Evolutionary conservation across 129 eudicot species (phyloP).

Genomic region (Saussurea involucrata): DNA sequence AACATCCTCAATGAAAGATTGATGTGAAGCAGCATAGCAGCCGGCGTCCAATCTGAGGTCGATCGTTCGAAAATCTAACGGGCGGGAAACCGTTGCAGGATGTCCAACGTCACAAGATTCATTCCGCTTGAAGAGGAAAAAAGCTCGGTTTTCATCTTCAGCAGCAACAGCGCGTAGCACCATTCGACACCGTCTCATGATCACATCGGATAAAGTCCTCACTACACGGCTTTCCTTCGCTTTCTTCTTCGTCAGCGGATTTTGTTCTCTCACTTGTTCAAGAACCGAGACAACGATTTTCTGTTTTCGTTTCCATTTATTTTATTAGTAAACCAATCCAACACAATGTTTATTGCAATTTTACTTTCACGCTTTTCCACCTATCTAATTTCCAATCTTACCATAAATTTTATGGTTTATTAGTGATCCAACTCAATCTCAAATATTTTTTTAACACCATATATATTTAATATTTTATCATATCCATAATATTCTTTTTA

Average conservation of each 20-base stretch:
- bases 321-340: too few relatives aligned
- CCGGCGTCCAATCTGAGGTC: constrained; percentile 88
- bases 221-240: constrained; percentile 46
- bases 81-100: constrained; percentile 76
- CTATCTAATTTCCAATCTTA: too few relatives aligned
- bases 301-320: constrained; percentile 37
- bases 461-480: too few relatives aligned
- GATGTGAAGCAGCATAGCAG: constrained; percentile 70
- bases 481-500: too few relatives aligned
- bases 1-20: constrained; percentile 90
- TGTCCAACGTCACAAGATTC: constrained; percentile 68
- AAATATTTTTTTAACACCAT: too few relatives aligned
- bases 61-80: constrained; percentile 86
- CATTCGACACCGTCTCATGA: constrained; percentile 78
- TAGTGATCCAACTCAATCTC: too few relatives aligned
- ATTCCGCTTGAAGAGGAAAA: constrained; percentile 54
- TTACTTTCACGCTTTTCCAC: too few relatives aligned
- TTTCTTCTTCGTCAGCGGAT: constrained; percentile 51
- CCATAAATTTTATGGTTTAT: too few relatives aligned
- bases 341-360: too few relatives aligned
- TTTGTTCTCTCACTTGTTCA: constrained; percentile 40
- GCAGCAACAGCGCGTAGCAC: constrained; percentile 72
- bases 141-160: constrained; percentile 61
- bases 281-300: constrained; percentile 74
- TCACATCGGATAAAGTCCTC: constrained; percentile 49